Percentiles rank a stretch among this genome's conserved stretches.
Evolutionary conservation across 257 asterid species (phyloP).

Genomic region (Rhazya stricta): DNA sequence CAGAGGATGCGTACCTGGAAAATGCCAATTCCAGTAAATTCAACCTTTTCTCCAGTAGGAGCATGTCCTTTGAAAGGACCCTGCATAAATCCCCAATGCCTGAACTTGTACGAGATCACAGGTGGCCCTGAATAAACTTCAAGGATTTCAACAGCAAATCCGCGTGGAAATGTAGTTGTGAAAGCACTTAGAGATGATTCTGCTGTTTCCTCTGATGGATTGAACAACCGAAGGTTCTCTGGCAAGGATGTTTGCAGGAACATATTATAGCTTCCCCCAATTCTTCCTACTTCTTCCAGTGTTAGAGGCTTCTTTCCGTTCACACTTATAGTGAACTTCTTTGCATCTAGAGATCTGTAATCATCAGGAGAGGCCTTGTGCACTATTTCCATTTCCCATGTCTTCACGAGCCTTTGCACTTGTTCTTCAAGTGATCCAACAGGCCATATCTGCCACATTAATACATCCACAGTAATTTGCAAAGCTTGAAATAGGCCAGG

Average conservation of each 20-base stretch:
- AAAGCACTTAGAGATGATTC: slow-evolving; percentile 55
- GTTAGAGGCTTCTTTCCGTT: slow-evolving; percentile 38
- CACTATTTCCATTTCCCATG: slow-evolving; percentile 66
- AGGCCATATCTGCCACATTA: slow-evolving; percentile 39
- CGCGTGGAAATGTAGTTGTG: slow-evolving; percentile 49
- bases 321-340: slow-evolving; percentile 29
- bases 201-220: slow-evolving; percentile 54
- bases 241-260: slow-evolving; percentile 73
- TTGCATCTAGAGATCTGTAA: slow-evolving; percentile 36
- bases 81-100: slow-evolving; percentile 85
- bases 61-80: slow-evolving; percentile 51
- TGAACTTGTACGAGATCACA: slow-evolving; percentile 47
- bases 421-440: slow-evolving; percentile 54
- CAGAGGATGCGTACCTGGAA: slow-evolving; percentile 64
- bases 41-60: slow-evolving; percentile 60
- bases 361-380: slow-evolving; percentile 52
- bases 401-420: slow-evolving; percentile 58
- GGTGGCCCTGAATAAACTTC: slow-evolving; percentile 78
- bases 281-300: slow-evolving; percentile 31
- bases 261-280: slow-evolving; percentile 76
- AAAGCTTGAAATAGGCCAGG: too few species aligned
- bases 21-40: slow-evolving; percentile 44
- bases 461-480: too few species aligned
- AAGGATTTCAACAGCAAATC: slow-evolving; percentile 63
- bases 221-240: slow-evolving; percentile 32